phyloP scores from a whole-genome alignment of 2,329 filamentous ascomycete genomes.

The Verticillium alfalfae region DNA sequence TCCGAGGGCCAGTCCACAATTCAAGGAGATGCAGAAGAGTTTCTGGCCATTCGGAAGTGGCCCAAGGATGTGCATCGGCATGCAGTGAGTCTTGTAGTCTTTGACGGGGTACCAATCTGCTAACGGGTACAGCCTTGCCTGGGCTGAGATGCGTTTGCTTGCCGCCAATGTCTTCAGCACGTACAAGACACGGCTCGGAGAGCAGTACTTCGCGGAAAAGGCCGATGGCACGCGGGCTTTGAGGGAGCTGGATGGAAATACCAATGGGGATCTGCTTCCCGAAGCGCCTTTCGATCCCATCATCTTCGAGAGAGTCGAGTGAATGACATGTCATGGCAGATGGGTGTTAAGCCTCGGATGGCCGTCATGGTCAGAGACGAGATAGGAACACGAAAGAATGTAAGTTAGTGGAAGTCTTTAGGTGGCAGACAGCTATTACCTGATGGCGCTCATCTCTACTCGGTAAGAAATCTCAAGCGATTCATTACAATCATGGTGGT shows the following conservation, averaged over 20 bases:
- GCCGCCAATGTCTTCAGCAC: neutral
- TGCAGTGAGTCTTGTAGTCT: neutral
- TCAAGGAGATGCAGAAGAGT: neutral
- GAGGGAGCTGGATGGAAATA: neutral
- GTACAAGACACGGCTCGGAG: neutral
- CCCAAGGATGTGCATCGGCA: neutral
- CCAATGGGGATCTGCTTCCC: neutral
- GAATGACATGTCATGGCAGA: neutral
- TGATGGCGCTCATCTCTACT: too few species aligned
- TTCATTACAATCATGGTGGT: too few species aligned
- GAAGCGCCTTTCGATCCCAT: neutral
- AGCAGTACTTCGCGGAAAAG: neutral
- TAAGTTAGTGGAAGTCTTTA: too few species aligned
- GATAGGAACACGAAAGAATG: too few species aligned
- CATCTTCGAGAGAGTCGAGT: neutral
- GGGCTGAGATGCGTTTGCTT: neutral
- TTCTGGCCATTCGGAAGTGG: neutral
- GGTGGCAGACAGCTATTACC: too few species aligned
- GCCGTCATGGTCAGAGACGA: too few species aligned
- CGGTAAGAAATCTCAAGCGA: too few species aligned
- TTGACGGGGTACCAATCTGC: neutral
- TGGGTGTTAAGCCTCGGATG: too few species aligned
- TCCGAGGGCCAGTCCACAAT: neutral
- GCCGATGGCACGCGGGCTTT: too few species aligned
- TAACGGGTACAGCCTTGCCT: neutral